phyloP scores from a whole-genome alignment of 2,329 filamentous ascomycete genomes.

The Amphichorda felina region DNA sequence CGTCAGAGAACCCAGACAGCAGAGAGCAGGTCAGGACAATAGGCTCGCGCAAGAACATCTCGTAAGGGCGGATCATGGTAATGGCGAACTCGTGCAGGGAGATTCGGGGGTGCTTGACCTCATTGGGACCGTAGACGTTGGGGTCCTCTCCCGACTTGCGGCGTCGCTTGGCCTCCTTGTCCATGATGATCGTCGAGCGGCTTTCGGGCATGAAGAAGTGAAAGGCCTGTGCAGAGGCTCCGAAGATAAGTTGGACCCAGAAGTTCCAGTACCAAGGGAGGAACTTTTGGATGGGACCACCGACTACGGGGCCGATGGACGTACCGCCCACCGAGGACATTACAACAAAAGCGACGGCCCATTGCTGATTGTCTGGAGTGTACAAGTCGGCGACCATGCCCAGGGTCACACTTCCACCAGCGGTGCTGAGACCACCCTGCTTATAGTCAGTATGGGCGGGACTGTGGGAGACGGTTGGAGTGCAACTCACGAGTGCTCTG shows the following conservation, averaged over 20 bases:
- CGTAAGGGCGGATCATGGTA: conserved; percentile 53
- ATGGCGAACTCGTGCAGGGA: conserved; percentile 41
- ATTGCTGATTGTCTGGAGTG: conserved; percentile 60
- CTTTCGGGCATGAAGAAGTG: conserved; percentile 70
- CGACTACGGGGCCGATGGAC: conserved; percentile 63
- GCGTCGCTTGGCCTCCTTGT: conserved; percentile 61
- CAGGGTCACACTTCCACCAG: conserved; percentile 60
- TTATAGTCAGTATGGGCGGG: neutral
- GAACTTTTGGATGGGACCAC: conserved; percentile 59
- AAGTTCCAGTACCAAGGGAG: conserved; percentile 58
- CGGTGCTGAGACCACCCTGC: conserved; percentile 50
- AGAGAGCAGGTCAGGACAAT: conserved; percentile 60
- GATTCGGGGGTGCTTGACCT: conserved; percentile 46
- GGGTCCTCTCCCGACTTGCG: conserved; percentile 43
- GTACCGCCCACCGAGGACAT: conserved; percentile 71
- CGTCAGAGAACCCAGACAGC: conserved; percentile 60
- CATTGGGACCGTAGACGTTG: conserved; percentile 61
- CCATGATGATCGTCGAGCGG: conserved; percentile 63
- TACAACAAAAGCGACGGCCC: conserved; percentile 63
- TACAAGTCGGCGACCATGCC: conserved; percentile 67
- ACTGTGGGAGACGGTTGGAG: neutral
- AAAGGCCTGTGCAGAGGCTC: conserved; percentile 52
- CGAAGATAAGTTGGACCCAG: conserved; percentile 77
- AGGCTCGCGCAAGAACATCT: conserved; percentile 62
- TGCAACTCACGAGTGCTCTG: conserved; percentile 37